Base-by-base conservation (phyloP, 495 filamentous ascomycete species). In the Cryomyces minteri region DNA sequence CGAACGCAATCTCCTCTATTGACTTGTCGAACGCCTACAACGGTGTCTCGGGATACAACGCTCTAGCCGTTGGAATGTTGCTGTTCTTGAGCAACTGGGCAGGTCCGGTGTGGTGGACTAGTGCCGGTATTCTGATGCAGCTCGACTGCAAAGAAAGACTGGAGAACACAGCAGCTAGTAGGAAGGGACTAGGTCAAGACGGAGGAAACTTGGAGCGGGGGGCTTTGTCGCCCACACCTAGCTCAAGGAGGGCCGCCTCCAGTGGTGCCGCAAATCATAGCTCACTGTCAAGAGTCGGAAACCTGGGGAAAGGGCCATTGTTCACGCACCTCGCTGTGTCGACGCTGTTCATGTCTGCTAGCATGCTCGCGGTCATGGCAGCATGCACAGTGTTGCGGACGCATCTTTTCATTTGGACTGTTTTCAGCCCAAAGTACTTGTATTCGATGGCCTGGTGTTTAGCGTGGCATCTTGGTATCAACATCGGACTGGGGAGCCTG, bases 351-450 rank as follows among this genome's bases (percentile, higher is more conserved):
- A 58, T 69, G 32, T 66, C 78, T 5, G 59, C 62, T 4, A 70
- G 70, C 25, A 59, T 81, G 44, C 59, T 74, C 12, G 79, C 73
- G 32, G 83, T 94, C 6, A 94, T 94, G 86, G 74, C 70, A 29
- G 85, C 92, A 31, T 99, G 92, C 58, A 84, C 84, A 47, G 64
- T 71, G 8, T 56, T 96, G 55, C 68, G 90, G 53, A 82, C 80
- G 39, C 92, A 99, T 68, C 63, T 99, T 49, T 99, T 99, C 62
- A 84, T 99, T 45, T 99, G 92, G 92, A 96, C 87, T 0, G 92
- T 99, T 31, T 99, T 99, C 62, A 87, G 80, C 43, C 92, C 92
- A 4, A 99, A 96, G 62, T 99, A 85, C 63, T 61, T 99, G 51
- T 96, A 90, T 59, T 78, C 72, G 42, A 77, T 92, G 63, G 86